Conservation (phyloP, 192 early-diverging fungal genomes). For the Mortierella claussenii region DNA sequence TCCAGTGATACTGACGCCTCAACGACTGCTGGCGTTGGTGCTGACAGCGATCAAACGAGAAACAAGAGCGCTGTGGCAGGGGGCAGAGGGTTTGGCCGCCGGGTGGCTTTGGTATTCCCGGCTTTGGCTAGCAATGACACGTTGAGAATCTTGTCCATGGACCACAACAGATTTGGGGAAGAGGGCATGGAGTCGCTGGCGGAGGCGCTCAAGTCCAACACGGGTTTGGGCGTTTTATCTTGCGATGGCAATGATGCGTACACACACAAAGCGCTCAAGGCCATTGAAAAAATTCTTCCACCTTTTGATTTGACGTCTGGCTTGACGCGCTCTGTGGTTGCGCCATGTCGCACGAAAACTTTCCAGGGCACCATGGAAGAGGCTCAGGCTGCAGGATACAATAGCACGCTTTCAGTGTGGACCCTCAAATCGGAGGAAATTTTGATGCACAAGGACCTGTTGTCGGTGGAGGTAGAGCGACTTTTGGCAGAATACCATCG, state of each 20-base stretch:
- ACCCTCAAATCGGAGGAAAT: constrained; percentile 20
- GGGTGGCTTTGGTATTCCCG: constrained; percentile 27
- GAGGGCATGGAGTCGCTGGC: constrained; percentile 29
- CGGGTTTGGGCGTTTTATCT: constrained; percentile 16
- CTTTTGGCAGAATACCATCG: constrained; percentile 21
- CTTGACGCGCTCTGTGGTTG: background rate
- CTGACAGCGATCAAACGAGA: background rate
- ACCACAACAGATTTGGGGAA: constrained; percentile 47
- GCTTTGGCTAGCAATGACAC: constrained; percentile 23
- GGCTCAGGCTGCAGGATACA: constrained; percentile 33
- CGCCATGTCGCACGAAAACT: background rate
- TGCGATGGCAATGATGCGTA: constrained; percentile 47
- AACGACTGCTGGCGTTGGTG: background rate
- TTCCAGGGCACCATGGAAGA: constrained; percentile 42
- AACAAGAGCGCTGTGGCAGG: background rate
- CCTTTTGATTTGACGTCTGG: background rate
- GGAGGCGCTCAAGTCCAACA: constrained; percentile 20
- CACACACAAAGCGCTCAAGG: constrained; percentile 33
- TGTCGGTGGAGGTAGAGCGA: constrained; percentile 27
- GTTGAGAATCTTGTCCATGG: constrained; percentile 28
- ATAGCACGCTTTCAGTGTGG: constrained; percentile 41
- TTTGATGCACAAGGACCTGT: constrained; percentile 18
- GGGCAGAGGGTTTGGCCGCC: constrained; percentile 29
- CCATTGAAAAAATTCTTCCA: constrained; percentile 26
- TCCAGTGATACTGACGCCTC: background rate